These are phyloP conservation scores for Stenogyne calaminthoides DNA, from an alignment of 305 asterid species.

Conservation along the genomic window DNA sequence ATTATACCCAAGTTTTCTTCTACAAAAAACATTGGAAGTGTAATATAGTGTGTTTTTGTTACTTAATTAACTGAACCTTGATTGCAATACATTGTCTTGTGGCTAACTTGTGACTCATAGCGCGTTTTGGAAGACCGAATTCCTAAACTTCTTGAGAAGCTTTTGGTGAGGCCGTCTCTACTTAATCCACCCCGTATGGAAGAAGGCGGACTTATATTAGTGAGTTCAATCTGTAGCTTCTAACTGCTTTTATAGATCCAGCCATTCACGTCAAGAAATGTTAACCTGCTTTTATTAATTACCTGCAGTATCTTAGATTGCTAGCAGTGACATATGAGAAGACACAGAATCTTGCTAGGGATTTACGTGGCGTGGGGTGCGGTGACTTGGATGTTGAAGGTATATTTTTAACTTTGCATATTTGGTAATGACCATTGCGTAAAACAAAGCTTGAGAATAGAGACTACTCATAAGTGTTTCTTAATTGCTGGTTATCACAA, in stretches of 20 bases:
- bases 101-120: slow-evolving; percentile 48
- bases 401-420: slow-evolving; percentile 26
- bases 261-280: slow-evolving; percentile 1
- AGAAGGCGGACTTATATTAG: slow-evolving; percentile 94
- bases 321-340: slow-evolving; percentile 97
- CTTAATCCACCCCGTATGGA: slow-evolving; percentile 90
- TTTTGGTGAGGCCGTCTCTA: slow-evolving; percentile 85
- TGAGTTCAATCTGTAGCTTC: slow-evolving; percentile 47
- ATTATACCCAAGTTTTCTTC: neutral
- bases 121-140: slow-evolving; percentile 96
- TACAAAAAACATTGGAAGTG: slow-evolving; percentile 5
- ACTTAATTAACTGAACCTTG: neutral
- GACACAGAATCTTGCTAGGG: slow-evolving; percentile 92
- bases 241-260: slow-evolving; percentile 23
- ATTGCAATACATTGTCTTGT: slow-evolving; percentile 14
- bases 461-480: neutral
- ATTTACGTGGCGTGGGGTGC: slow-evolving; percentile 86
- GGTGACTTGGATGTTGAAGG: slow-evolving; percentile 99
- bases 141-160: slow-evolving; percentile 91
- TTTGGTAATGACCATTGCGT: neutral
- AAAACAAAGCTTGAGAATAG: neutral
- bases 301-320: slow-evolving; percentile 84
- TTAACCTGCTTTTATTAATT: slow-evolving; percentile 40
- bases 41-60: neutral
- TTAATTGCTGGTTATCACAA: slow-evolving; percentile 9